Percentiles rank a stretch among this genome's conserved stretches.
phyloP scores from a whole-genome alignment of 305 asterid species.

The Fraxinus baroniana region DNA sequence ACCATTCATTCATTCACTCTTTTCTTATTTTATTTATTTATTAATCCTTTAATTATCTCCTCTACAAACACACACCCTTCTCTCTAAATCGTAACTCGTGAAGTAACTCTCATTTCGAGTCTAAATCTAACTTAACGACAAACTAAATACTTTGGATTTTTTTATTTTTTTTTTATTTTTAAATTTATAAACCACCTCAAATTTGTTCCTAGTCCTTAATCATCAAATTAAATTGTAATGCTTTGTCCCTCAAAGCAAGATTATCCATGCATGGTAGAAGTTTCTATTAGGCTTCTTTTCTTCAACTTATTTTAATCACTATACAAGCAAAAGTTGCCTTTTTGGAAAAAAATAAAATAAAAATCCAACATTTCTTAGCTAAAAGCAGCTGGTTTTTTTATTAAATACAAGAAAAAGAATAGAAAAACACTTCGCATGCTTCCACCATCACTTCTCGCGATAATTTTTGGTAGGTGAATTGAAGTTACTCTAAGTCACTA shows the following conservation, averaged over 20 bases:
- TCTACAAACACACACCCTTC: slow-evolving; percentile 7
- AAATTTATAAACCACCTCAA: neutral
- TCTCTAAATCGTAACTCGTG: neutral
- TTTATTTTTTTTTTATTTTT: neutral
- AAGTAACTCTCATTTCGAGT: neutral
- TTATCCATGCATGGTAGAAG: neutral
- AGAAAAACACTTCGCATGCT: neutral
- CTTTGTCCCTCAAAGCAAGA: neutral
- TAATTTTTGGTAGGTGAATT: neutral
- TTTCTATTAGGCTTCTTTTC: neutral
- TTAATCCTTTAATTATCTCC: slow-evolving; percentile 17
- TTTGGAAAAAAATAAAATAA: neutral
- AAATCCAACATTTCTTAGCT: neutral
- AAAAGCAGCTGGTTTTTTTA: neutral
- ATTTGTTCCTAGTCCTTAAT: neutral
- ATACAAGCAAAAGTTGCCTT: neutral
- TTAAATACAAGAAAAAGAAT: neutral
- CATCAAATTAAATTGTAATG: neutral
- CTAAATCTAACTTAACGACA: neutral
- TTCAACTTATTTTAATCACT: neutral
- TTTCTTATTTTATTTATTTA: neutral
- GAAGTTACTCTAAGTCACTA: neutral
- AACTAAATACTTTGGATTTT: neutral
- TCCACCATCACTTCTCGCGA: neutral
- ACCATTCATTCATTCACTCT: slow-evolving; percentile 1